Percentiles rank a stretch among this genome's conserved stretches.
These are phyloP conservation scores for Saccharomycopsis synnaedendra DNA, from an alignment of 805 yeast species.

Conservation along the genomic window DNA sequence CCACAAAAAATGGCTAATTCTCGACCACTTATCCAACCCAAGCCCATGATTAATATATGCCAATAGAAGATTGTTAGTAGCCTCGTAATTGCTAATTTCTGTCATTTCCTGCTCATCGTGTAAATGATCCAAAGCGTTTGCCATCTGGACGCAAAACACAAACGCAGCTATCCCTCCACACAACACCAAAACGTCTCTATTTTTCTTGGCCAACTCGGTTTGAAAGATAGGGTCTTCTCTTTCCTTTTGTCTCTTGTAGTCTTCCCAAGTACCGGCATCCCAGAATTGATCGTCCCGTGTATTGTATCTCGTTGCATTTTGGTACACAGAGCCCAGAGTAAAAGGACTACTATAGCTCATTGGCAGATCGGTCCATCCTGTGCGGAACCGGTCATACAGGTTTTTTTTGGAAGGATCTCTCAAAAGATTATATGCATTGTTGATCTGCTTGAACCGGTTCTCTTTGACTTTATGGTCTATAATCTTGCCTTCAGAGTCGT, in stretches of 20 bases:
- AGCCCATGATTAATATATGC: slow-evolving; percentile 28
- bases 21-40: slow-evolving; percentile 25
- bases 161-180: slow-evolving; percentile 24
- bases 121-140: slow-evolving; percentile 26
- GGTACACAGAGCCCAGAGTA: background rate
- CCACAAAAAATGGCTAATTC: slow-evolving; percentile 29
- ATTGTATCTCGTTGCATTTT: slow-evolving; percentile 1
- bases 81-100: slow-evolving; percentile 19
- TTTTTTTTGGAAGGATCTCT: slow-evolving; percentile 22
- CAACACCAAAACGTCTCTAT: slow-evolving; percentile 17
- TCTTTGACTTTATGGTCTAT: slow-evolving; percentile 20
- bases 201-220: slow-evolving; percentile 19
- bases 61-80: slow-evolving; percentile 22
- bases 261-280: slow-evolving; percentile 40
- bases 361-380: slow-evolving; percentile 26
- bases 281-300: slow-evolving; percentile 26
- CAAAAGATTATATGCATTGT: slow-evolving; percentile 26
- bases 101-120: slow-evolving; percentile 24
- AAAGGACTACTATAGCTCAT: background rate
- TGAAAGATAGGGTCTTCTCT: slow-evolving; percentile 19
- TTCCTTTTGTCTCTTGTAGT: background rate
- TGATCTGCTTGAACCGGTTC: slow-evolving; percentile 28
- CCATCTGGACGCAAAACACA: slow-evolving; percentile 22
- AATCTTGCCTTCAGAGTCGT: slow-evolving; percentile 13
- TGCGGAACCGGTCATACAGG: slow-evolving; percentile 25